Evolutionary conservation across 2,329 filamentous ascomycete genomes (phyloP).

Genomic region (Ceratocystiopsis brevicomis): DNA sequence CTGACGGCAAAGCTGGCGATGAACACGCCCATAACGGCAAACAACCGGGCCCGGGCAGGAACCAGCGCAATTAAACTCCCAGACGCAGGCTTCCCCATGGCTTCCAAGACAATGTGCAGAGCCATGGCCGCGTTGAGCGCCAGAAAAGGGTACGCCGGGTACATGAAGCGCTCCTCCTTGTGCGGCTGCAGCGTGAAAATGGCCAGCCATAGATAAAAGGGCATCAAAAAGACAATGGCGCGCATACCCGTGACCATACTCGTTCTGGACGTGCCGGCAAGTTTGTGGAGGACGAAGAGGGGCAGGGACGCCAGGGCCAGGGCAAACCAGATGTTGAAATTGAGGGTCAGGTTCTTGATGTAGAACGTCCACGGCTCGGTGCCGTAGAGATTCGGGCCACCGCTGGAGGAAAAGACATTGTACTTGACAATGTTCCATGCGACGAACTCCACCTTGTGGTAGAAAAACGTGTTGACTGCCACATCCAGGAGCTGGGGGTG

Average conservation of each 20-base stretch:
- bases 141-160: slow-evolving; percentile 80
- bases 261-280: slow-evolving; percentile 39
- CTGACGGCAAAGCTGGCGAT: slow-evolving; percentile 24
- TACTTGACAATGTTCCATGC: slow-evolving; percentile 89
- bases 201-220: slow-evolving; percentile 85
- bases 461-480: slow-evolving; percentile 64
- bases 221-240: slow-evolving; percentile 57
- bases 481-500: slow-evolving; percentile 23
- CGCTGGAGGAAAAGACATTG: slow-evolving; percentile 77
- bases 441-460: slow-evolving; percentile 57
- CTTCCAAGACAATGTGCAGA: slow-evolving; percentile 60
- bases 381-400: slow-evolving; percentile 81
- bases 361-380: slow-evolving; percentile 97
- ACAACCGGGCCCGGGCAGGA: slow-evolving; percentile 55
- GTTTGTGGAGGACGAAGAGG: slow-evolving; percentile 54
- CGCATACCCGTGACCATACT: slow-evolving; percentile 54
- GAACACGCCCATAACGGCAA: slow-evolving; percentile 26
- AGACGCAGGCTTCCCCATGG: slow-evolving; percentile 52
- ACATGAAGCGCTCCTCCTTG: slow-evolving; percentile 98
- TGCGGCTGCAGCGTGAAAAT: slow-evolving; percentile 89
- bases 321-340: slow-evolving; percentile 90
- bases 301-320: slow-evolving; percentile 60
- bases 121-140: slow-evolving; percentile 75
- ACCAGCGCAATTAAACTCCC: slow-evolving; percentile 50
- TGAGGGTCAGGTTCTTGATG: slow-evolving; percentile 71